Evolutionary conservation across 2,329 filamentous ascomycete genomes (phyloP).

Genomic region (Fusarium guadeloupense): DNA sequence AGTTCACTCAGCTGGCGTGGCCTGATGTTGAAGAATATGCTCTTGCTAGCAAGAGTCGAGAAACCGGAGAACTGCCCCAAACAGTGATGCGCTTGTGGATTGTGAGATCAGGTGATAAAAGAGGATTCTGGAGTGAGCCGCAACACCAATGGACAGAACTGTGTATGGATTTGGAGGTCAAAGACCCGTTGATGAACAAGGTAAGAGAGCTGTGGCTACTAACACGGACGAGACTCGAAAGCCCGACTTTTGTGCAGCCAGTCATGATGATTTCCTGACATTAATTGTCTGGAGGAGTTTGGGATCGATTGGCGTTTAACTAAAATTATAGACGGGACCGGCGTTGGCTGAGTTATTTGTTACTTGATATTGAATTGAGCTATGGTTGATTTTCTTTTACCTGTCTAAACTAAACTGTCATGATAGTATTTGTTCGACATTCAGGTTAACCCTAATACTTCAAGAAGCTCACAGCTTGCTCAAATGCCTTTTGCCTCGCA

Average conservation of each 20-base stretch:
- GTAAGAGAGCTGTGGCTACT: slow-evolving; percentile 14
- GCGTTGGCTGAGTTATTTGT: neutral
- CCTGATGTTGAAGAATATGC: slow-evolving; percentile 9
- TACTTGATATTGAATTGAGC: neutral
- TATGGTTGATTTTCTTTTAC: too few relatives aligned
- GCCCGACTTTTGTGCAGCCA: neutral
- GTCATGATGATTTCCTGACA: neutral
- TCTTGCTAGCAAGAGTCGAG: neutral
- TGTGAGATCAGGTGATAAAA: neutral
- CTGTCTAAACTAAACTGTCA: too few relatives aligned
- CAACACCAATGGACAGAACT: slow-evolving; percentile 23
- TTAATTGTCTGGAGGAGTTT: neutral
- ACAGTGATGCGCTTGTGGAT: slow-evolving; percentile 23
- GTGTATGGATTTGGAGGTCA: neutral
- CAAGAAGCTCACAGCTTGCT: neutral
- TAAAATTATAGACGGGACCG: neutral
- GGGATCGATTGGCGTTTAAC: neutral
- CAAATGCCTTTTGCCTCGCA: neutral
- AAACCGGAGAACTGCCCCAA: neutral
- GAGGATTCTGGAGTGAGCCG: neutral
- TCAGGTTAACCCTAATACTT: too few relatives aligned
- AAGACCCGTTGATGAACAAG: neutral
- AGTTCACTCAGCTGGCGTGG: slow-evolving; percentile 15
- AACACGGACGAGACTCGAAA: slow-evolving; percentile 9
- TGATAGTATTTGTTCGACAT: too few relatives aligned